phyloP scores from a whole-genome alignment of 179 eudicot genomes.

The Nepenthes alata region DNA sequence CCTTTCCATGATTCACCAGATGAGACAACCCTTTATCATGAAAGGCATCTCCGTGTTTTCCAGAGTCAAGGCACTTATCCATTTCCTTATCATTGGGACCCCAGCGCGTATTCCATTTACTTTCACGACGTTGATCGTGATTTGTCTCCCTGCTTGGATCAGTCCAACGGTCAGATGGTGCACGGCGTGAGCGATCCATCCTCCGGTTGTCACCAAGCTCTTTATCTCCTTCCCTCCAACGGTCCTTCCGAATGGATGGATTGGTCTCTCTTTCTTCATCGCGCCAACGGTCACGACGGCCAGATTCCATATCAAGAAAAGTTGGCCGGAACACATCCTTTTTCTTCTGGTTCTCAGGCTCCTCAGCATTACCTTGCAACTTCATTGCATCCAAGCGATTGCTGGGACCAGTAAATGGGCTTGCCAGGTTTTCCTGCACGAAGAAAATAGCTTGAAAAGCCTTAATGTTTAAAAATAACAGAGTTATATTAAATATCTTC shows the following conservation, averaged over 20 bases:
- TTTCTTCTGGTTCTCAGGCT: constrained; percentile 52
- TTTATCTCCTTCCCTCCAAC: constrained; percentile 81
- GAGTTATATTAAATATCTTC: background rate
- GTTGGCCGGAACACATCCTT: constrained; percentile 83
- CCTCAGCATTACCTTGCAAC: constrained; percentile 41
- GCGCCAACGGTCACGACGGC: constrained; percentile 91
- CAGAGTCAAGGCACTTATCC: constrained; percentile 54
- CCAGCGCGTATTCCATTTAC: constrained; percentile 95
- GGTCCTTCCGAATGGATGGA: constrained; percentile 52
- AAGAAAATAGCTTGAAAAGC: background rate
- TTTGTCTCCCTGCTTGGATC: constrained; percentile 53
- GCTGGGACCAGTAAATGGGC: constrained; percentile 25
- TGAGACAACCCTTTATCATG: constrained; percentile 50
- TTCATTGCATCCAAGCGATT: constrained; percentile 34
- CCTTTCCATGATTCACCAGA: constrained; percentile 41
- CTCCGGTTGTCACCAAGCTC: constrained; percentile 47
- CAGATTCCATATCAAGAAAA: constrained; percentile 61
- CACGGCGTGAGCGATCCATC: constrained; percentile 61
- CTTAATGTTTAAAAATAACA: background rate
- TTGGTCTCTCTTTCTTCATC: constrained; percentile 96
- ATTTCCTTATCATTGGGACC: constrained; percentile 69
- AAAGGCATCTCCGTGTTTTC: constrained; percentile 42
- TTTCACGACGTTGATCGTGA: constrained; percentile 70
- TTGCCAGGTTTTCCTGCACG: constrained; percentile 51
- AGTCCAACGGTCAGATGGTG: constrained; percentile 48